Conservation (phyloP, 495 filamentous ascomycete genomes). For the Thozetella sp. region DNA sequence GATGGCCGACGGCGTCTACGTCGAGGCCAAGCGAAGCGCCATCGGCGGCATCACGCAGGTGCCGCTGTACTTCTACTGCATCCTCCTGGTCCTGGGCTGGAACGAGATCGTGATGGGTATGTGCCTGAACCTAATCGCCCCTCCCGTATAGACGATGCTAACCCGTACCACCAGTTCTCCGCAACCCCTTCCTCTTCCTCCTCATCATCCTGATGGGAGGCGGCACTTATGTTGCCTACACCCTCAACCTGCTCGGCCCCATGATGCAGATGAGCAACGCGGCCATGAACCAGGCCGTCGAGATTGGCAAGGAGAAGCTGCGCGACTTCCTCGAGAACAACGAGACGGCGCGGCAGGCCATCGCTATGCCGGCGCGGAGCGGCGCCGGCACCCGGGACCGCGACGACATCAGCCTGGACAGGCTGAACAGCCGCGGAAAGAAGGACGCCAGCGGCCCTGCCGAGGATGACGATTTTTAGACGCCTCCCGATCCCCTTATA, state of each 20-base stretch:
- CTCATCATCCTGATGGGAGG: conserved; percentile 75
- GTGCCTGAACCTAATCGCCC: conserved; percentile 25
- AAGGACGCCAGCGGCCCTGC: conserved; percentile 39
- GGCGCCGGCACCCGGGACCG: conserved; percentile 20
- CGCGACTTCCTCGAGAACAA: conserved; percentile 83
- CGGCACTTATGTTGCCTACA: conserved; percentile 85
- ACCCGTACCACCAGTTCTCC: conserved; percentile 65
- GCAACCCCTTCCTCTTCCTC: conserved; percentile 91
- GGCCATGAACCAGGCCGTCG: conserved; percentile 80
- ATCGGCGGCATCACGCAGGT: conserved; percentile 95
- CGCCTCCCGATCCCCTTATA: too few species aligned
- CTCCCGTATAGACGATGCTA: conserved; percentile 23
- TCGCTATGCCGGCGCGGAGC: conserved; percentile 62
- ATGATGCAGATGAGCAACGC: conserved; percentile 94
- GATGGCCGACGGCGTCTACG: conserved; percentile 93
- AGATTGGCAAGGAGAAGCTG: conserved; percentile 86
- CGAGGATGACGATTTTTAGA: conserved; percentile 45
- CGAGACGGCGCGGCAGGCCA: conserved; percentile 77
- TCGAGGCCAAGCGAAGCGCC: conserved; percentile 94
- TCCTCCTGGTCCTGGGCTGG: conserved; percentile 90
- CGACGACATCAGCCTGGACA: conserved; percentile 58
- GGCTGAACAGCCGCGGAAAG: conserved; percentile 62
- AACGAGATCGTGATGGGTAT: conserved; percentile 93
- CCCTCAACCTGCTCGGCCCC: conserved; percentile 91
- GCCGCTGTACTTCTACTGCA: conserved; percentile 89